Percentiles rank a stretch among this genome's conserved stretches.
Evolutionary conservation across 345 rosid species (phyloP).

Genomic region (Camelina hispida): DNA sequence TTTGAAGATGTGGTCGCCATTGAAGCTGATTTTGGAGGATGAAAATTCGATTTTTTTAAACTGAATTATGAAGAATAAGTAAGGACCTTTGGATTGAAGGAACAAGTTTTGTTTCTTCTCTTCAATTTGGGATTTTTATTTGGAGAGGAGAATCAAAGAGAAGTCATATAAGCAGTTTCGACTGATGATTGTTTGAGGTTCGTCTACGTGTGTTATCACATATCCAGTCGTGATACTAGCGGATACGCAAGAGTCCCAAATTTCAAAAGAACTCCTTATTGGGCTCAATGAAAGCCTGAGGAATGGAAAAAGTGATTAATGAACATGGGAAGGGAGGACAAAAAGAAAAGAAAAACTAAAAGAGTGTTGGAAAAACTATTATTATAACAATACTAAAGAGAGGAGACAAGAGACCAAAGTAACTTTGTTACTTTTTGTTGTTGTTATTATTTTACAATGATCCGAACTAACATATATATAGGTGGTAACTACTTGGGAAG

Average conservation of each 20-base stretch:
- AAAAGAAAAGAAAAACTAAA: too few species aligned
- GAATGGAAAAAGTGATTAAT: too few species aligned
- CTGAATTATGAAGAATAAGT: neutral
- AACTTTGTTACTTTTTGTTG: too few species aligned
- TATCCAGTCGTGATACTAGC: conserved; percentile 46
- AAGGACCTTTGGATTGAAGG: neutral
- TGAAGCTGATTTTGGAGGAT: conserved; percentile 2
- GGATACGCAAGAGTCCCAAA: neutral
- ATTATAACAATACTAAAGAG: too few species aligned
- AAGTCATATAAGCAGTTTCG: conserved; percentile 36
- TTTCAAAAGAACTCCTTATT: too few species aligned
- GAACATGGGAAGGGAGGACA: too few species aligned
- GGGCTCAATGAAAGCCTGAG: too few species aligned
- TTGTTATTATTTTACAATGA: too few species aligned
- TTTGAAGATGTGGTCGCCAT: conserved; percentile 51
- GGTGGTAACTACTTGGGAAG: too few species aligned
- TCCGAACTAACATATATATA: too few species aligned
- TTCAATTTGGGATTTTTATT: conserved; percentile 14
- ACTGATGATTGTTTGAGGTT: conserved; percentile 41
- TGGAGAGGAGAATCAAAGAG: conserved; percentile 31
- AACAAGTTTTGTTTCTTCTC: neutral
- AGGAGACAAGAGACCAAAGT: too few species aligned
- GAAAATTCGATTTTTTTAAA: neutral
- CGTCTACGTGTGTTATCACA: conserved; percentile 50
- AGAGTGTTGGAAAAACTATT: too few species aligned